A percentile compares a stretch with the other conserved stretches of the same genome.
These are phyloP conservation scores for Boletus hoseneyae DNA, from an alignment of 1,284 basidiomycete genomes.

Conservation along the genomic window DNA sequence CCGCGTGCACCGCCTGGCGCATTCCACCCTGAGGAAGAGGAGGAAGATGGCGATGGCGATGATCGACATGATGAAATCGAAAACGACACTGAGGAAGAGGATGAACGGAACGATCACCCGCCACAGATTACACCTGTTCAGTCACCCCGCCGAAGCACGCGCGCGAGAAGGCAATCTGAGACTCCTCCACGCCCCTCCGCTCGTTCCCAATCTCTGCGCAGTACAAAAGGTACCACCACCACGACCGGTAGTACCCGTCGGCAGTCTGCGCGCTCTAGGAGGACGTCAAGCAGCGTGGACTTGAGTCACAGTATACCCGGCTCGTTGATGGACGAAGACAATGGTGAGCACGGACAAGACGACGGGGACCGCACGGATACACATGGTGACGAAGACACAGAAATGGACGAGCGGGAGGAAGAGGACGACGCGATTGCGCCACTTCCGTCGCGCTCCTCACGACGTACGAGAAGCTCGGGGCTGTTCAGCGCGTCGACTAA, in stretches of 20 bases:
- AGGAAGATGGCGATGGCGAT: conserved; percentile 22
- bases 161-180: conserved; percentile 10
- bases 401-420: conserved; percentile 24
- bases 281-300: conserved; percentile 20
- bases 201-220: conserved; percentile 14
- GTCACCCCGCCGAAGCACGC: conserved; percentile 14
- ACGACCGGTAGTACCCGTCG: neutral
- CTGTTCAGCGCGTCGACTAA: conserved; percentile 10
- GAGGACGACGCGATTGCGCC: conserved; percentile 54
- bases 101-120: conserved; percentile 29
- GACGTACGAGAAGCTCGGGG: conserved; percentile 25
- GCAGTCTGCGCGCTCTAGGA: conserved; percentile 12
- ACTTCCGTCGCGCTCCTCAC: conserved; percentile 38
- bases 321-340: conserved; percentile 50
- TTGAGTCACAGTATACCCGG: conserved; percentile 50
- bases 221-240: conserved; percentile 4
- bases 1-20: conserved; percentile 25
- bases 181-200: conserved; percentile 14
- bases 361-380: conserved; percentile 22
- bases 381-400: conserved; percentile 24
- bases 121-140: conserved; percentile 25
- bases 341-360: conserved; percentile 23
- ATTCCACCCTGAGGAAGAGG: conserved; percentile 20
- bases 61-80: conserved; percentile 3
- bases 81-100: conserved; percentile 35